Evolutionary conservation across 495 filamentous ascomycete species (phyloP), one percentile per base, ranked within the genome.

Genomic region (Ramalina peruviana): DNA sequence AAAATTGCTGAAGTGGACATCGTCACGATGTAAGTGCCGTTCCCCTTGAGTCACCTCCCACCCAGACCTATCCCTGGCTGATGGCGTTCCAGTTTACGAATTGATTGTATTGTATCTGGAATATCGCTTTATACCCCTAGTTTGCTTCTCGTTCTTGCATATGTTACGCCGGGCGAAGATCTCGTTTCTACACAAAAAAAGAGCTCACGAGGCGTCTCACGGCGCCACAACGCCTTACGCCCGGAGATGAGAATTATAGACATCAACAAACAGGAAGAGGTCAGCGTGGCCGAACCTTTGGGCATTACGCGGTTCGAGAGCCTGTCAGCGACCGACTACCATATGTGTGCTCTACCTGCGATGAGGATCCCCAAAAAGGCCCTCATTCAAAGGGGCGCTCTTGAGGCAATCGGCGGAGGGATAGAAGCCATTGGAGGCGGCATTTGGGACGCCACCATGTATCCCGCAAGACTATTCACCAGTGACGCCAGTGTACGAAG

Each of bases 21-120:
- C 56, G 74, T 86, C 49, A 92, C 90, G 59, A 86, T 92, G 85
- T 94, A 63, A 66, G 87, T 72, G 20, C 4, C 5, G 23, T 2
- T 20, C 21, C 50, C 36, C 39, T 59, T 65, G 38, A 56, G 42
- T 21, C n/a, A 25, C 27, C 11, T 16, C n/a, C 26, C 13, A 33
- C 23, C 4, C 23, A 25, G 4, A 33, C 26, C 26, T 39, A 5
- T 43, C 19, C 40, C 40, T 3, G 38, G 9, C 39, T 40, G 15
- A 46, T 1, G 13, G 25, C 10, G 45, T 42, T 40, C 7, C 52
- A 94, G 87, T 69, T 75, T 97, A 67, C 83, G 85, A 58, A 89
- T 89, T 56, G 92, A 97, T 70, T 96, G 93, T 68, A 86, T 90
- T 55, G 84, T 98, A 72, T 94, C 90, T 64, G 92, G 93, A 61